Evolutionary conservation across 2,329 filamentous ascomycete species (phyloP).

Genomic region (Curvularia sp.): DNA sequence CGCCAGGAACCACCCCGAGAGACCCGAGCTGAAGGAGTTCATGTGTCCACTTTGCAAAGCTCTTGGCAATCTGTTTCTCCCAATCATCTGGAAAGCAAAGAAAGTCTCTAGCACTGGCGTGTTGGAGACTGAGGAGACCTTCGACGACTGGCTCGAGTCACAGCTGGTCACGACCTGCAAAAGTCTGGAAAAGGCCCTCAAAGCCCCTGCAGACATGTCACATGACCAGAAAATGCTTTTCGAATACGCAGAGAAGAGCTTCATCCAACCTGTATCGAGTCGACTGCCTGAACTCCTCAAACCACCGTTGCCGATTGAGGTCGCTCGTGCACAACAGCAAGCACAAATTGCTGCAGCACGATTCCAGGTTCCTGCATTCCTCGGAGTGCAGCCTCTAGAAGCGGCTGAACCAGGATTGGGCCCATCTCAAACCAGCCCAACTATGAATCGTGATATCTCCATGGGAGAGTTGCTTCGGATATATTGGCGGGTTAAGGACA

Average conservation of each 20-base stretch:
- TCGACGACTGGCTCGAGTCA: slow-evolving; percentile 72
- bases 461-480: slow-evolving; percentile 60
- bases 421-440: slow-evolving; percentile 31
- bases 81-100: slow-evolving; percentile 93
- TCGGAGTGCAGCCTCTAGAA: slow-evolving; percentile 35
- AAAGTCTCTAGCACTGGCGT: slow-evolving; percentile 81
- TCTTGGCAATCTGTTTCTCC: slow-evolving; percentile 90
- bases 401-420: slow-evolving; percentile 31
- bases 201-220: slow-evolving; percentile 33
- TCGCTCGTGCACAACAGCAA: slow-evolving; percentile 15
- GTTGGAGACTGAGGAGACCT: slow-evolving; percentile 65
- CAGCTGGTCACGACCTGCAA: slow-evolving; percentile 62
- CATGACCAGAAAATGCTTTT: slow-evolving; percentile 59
- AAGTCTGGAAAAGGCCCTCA: slow-evolving; percentile 44
- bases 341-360: slow-evolving; percentile 21
- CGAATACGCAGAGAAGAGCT: slow-evolving; percentile 58
- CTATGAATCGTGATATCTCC: slow-evolving; percentile 30
- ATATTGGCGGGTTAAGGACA: slow-evolving; percentile 64
- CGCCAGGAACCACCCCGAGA: slow-evolving; percentile 90
- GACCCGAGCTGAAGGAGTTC: slow-evolving; percentile 81
- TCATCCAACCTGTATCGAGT: slow-evolving; percentile 59
- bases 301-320: slow-evolving; percentile 25
- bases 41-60: slow-evolving; percentile 97
- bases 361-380: slow-evolving; percentile 44
- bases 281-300: slow-evolving; percentile 48